Evolutionary conservation across 495 filamentous ascomycete species (phyloP).

Genomic region (Penicillium bovifimosum): DNA sequence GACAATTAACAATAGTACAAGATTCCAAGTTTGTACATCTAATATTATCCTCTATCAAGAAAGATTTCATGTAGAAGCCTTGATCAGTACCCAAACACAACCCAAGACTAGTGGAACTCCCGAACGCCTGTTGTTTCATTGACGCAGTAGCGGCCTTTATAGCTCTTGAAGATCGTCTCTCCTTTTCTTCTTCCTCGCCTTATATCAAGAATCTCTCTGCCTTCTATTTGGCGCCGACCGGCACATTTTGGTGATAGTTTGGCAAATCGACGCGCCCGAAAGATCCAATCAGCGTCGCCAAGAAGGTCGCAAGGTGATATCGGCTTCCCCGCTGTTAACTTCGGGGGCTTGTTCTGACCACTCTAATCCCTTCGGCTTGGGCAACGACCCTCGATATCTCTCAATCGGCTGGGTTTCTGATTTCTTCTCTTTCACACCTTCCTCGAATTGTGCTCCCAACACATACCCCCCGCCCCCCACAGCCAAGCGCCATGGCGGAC

Average conservation of each 20-base stretch:
- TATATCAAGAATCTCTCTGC: neutral
- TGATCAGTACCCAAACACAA: neutral
- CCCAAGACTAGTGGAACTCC: slow-evolving; percentile 20
- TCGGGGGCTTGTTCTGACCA: slow-evolving; percentile 18
- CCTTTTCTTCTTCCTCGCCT: neutral
- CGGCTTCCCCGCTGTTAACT: slow-evolving; percentile 30
- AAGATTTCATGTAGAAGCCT: neutral
- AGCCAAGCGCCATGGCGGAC: slow-evolving; percentile 64
- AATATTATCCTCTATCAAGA: too few relatives aligned
- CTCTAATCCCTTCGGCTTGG: slow-evolving; percentile 15
- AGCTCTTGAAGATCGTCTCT: neutral
- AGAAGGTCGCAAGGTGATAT: slow-evolving; percentile 30
- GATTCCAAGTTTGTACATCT: neutral
- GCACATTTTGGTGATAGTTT: slow-evolving; percentile 15
- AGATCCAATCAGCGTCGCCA: slow-evolving; percentile 31
- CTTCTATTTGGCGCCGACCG: slow-evolving; percentile 21
- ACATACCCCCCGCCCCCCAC: slow-evolving; percentile 5
- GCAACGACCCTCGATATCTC: slow-evolving; percentile 6
- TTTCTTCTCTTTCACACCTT: slow-evolving; percentile 2
- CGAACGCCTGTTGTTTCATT: slow-evolving; percentile 24
- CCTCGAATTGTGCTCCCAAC: slow-evolving; percentile 5
- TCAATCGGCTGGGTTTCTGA: neutral
- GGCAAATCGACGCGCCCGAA: slow-evolving; percentile 25
- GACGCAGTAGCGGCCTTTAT: slow-evolving; percentile 3
- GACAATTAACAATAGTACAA: neutral